A percentile compares a stretch with the other conserved stretches of the same genome.
Conservation (phyloP, 352 stramenopile genomes). For the Hyaloperonospora brassicae region DNA sequence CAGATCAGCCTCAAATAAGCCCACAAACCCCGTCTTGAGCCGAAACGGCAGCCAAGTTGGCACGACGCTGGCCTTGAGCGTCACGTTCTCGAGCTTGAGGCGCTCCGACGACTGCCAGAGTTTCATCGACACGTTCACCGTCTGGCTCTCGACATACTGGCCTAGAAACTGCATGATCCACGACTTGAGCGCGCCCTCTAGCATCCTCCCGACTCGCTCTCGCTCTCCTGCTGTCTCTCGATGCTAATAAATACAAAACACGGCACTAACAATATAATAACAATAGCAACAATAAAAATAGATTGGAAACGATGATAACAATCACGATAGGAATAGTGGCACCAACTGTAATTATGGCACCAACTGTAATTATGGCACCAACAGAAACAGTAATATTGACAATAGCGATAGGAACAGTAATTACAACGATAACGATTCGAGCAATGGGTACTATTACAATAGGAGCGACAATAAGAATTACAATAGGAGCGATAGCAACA, state of each 20-base stretch:
- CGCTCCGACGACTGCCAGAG: slow-evolving; percentile 83
- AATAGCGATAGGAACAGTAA: too few species aligned
- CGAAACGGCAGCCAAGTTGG: slow-evolving; percentile 76
- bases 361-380: too few species aligned
- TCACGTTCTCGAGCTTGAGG: slow-evolving; percentile 83
- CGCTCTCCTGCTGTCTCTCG: background rate
- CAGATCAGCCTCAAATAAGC: slow-evolving; percentile 76
- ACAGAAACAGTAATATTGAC: too few species aligned
- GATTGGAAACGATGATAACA: too few species aligned
- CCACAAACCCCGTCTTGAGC: slow-evolving; percentile 83
- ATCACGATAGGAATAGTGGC: too few species aligned
- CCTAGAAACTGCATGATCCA: slow-evolving; percentile 81
- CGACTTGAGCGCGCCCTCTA: slow-evolving; percentile 83
- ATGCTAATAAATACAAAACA: slow-evolving; percentile 16
- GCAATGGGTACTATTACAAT: too few species aligned
- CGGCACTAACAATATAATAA: too few species aligned
- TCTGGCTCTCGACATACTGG: slow-evolving; percentile 84
- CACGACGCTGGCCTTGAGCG: slow-evolving; percentile 75
- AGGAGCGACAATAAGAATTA: too few species aligned
- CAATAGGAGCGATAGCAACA: too few species aligned
- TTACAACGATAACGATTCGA: too few species aligned
- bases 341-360: too few species aligned
- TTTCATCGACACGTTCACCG: slow-evolving; percentile 78
- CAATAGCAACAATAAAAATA: too few species aligned
- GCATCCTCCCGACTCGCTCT: slow-evolving; percentile 30